A percentile compares a stretch with the other conserved stretches of the same genome.
Conservation (phyloP, 2,329 filamentous ascomycete species). For the Aspergillus proliferans region DNA sequence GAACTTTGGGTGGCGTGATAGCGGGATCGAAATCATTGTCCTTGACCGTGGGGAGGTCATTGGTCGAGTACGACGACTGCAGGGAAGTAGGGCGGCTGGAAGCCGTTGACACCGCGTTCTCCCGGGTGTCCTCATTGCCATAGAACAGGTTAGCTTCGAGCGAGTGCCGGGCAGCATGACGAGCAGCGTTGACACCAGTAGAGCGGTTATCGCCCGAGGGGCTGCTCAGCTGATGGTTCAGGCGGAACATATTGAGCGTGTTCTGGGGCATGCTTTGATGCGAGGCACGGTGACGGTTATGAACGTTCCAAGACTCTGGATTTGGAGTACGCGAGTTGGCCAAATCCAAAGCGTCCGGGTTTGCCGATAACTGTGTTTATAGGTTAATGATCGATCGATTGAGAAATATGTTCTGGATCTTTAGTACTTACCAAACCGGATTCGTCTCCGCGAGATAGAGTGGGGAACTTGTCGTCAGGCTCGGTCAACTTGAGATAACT, state of each 20-base stretch:
- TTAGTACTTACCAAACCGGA: constrained; percentile 48
- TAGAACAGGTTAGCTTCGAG: constrained; percentile 37
- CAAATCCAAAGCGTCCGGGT: constrained; percentile 74
- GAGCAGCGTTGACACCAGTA: constrained; percentile 20
- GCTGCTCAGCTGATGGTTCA: constrained; percentile 28
- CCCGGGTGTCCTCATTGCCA: constrained; percentile 23
- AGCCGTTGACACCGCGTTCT: constrained; percentile 18
- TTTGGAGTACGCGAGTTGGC: constrained; percentile 63
- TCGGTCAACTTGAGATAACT: constrained; percentile 65
- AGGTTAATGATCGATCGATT: constrained; percentile 31
- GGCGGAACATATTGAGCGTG: constrained; percentile 37
- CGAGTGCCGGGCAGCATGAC: constrained; percentile 40
- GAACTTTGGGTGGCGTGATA: constrained; percentile 49
- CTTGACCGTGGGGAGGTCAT: constrained; percentile 82
- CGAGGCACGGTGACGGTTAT: constrained; percentile 62
- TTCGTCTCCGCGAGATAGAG: constrained; percentile 48
- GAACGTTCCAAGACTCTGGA: constrained; percentile 59
- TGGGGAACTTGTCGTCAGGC: constrained; percentile 80
- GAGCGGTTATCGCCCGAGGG: constrained; percentile 23
- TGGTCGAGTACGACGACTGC: constrained; percentile 83
- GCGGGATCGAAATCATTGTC: constrained; percentile 48
- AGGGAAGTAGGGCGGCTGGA: constrained; percentile 44
- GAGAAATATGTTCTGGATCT: neutral
- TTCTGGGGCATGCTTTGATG: constrained; percentile 56
- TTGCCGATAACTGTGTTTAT: constrained; percentile 63